These are phyloP conservation scores for Sugiyamaella mastotermitis DNA, from an alignment of 805 yeast genomes.

Conservation along the genomic window DNA sequence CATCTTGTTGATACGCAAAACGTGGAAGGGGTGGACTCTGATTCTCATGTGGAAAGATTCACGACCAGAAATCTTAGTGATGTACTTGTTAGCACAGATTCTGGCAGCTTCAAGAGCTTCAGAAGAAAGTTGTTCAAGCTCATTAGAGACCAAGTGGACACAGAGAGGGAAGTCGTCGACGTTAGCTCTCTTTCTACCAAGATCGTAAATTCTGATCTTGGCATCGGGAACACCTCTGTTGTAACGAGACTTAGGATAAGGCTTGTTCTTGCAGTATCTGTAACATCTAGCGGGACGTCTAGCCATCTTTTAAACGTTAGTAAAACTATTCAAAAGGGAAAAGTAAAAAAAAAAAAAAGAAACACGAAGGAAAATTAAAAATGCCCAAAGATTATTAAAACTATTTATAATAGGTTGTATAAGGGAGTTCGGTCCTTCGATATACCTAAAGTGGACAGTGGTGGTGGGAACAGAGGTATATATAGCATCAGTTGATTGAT, in stretches of 20 bases:
- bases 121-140: constrained; percentile 97
- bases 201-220: constrained; percentile 97
- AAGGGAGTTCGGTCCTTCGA: too few relatives aligned
- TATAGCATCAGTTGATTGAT: too few relatives aligned
- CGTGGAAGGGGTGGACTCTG: constrained; percentile 99
- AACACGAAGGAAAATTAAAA: too few relatives aligned
- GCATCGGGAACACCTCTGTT: constrained; percentile 99
- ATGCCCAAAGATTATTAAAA: too few relatives aligned
- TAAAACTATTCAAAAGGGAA: too few relatives aligned
- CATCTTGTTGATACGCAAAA: constrained; percentile 99
- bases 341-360: too few relatives aligned
- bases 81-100: constrained; percentile 99
- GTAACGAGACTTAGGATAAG: constrained; percentile 99
- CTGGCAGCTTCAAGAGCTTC: constrained; percentile 99
- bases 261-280: constrained; percentile 99
- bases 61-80: constrained; percentile 97
- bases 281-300: constrained; percentile 99
- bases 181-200: constrained; percentile 99
- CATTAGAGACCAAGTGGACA: constrained; percentile 98
- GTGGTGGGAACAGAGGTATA: too few relatives aligned
- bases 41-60: constrained; percentile 99
- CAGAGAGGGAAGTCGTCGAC: constrained; percentile 99
- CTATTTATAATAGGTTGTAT: too few relatives aligned
- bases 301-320: constrained; percentile 98
- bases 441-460: too few relatives aligned